Base-by-base conservation (phyloP, 192 early-diverging fungal genomes). In the Gryganskiella cystojenkinii region DNA sequence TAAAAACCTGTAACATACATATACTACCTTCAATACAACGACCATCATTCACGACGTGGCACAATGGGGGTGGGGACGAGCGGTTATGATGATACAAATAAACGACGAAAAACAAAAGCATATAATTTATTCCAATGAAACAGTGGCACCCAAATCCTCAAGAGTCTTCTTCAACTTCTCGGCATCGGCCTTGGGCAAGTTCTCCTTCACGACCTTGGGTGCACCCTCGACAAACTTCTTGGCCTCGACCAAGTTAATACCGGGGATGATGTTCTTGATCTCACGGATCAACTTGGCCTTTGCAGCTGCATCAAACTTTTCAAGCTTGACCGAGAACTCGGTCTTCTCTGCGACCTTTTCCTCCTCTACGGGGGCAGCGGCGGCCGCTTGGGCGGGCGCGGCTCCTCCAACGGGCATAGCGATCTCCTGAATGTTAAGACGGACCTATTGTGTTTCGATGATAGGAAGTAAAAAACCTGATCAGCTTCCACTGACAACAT, bases 261-360 rank as follows among this genome's bases (percentile, higher is more conserved):
- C 95, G 24, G 95, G 95, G 5, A 95, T 80, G 64, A 99, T 76
- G 79, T 89, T 92, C 89, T 98, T 98, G 67, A 99, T 95, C 85
- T 99, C 98, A 81, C 94, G 91, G 70, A 99, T 99, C 51, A 99
- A 90, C 89, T 99, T 99, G 70, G 98, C 95, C 85, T 99, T 99
- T 59, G 93, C 83, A 28, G 92, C 90, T 22, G 95, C 91, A 70
- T 98, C 95, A 63, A 97, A 92, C 91, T 95, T 96, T 63, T 96
- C 95, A 31, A 99, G 89, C 86, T 92, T 99, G 65, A 99, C 93
- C 78, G 88, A 95, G 88, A 99, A 98, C 62, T 92, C 90, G 24
- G 95, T 94, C 91, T 97, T 95, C 66, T 95, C 98, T 1, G 81
- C 90, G 27, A 93, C 85, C 86, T 97, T 96, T 70, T 95, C 95